Conservation (phyloP, 1,284 basidiomycete species). For the Neolentinus lepideus region DNA sequence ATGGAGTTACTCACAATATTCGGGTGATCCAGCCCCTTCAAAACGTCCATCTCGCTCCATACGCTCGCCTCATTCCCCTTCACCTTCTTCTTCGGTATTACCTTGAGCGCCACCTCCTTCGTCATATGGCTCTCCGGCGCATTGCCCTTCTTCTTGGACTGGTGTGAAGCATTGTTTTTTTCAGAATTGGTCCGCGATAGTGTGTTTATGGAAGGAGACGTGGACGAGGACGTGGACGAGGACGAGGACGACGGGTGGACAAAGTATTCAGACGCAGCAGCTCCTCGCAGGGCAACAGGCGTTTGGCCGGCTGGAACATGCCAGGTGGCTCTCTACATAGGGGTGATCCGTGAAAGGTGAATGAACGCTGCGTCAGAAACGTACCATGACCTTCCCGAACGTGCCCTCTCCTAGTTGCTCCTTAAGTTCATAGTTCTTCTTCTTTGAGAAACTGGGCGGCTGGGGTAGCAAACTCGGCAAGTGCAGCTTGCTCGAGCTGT, state of each 20-base stretch:
- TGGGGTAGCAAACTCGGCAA: conserved; percentile 56
- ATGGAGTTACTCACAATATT: conserved; percentile 89
- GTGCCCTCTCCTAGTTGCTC: conserved; percentile 73
- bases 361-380: conserved; percentile 21
- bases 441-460: conserved; percentile 79
- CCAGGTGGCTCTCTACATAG: conserved; percentile 60
- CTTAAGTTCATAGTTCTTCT: conserved; percentile 72
- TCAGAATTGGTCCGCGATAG: neutral
- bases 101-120: conserved; percentile 81
- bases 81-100: conserved; percentile 88
- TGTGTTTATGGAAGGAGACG: neutral
- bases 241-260: neutral
- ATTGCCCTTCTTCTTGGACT: conserved; percentile 6
- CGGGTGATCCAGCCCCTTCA: conserved; percentile 81
- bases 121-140: conserved; percentile 22
- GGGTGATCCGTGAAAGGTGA: conserved; percentile 4
- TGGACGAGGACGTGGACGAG: neutral
- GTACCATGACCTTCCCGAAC: conserved; percentile 84
- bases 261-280: conserved; percentile 25
- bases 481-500: neutral
- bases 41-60: conserved; percentile 86
- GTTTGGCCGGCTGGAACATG: conserved; percentile 56
- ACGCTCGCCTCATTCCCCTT: conserved; percentile 83
- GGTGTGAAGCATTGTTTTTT: conserved; percentile 8
- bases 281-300: conserved; percentile 49